Evolutionary conservation across 768 basidiomycete species (phyloP).

Genomic region (Pisolithus tinctorius): DNA sequence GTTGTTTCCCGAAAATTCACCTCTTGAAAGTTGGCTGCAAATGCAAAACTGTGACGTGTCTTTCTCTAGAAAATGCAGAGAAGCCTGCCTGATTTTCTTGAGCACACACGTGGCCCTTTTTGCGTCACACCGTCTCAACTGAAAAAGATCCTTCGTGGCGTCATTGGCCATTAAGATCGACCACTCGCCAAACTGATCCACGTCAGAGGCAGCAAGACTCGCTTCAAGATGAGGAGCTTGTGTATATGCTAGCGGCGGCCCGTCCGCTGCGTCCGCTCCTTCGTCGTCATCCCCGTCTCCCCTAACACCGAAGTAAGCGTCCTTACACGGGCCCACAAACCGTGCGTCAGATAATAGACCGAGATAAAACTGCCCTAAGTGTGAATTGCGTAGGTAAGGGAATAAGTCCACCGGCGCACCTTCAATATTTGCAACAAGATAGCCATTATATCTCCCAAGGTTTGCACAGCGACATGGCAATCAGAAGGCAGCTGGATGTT

Average conservation of each 20-base stretch:
- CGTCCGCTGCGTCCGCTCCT: neutral
- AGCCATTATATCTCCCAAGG: conserved; percentile 10
- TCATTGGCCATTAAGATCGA: neutral
- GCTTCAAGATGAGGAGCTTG: neutral
- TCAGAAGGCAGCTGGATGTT: conserved; percentile 17
- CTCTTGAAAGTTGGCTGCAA: conserved; percentile 52
- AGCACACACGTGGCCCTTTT: neutral
- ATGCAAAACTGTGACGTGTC: neutral
- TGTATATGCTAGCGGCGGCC: neutral
- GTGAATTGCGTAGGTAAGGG: neutral
- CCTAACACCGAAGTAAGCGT: neutral
- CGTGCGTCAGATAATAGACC: conserved; percentile 1
- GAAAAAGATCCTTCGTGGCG: neutral
- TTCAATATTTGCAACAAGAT: conserved; percentile 17
- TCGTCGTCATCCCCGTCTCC: too few species aligned
- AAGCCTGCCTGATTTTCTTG: neutral
- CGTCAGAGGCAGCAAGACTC: neutral
- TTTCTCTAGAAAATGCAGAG: neutral
- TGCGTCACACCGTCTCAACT: neutral
- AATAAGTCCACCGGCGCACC: conserved; percentile 6
- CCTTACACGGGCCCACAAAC: neutral
- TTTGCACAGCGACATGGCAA: conserved; percentile 6
- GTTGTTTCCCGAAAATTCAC: conserved; percentile 56
- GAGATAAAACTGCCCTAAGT: conserved; percentile 8
- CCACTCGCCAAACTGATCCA: neutral